Percentiles rank a stretch among this genome's conserved stretches.
These are phyloP conservation scores for Plenodomus tracheiphilus DNA, from an alignment of 2,329 filamentous ascomycete genomes.

Conservation along the genomic window DNA sequence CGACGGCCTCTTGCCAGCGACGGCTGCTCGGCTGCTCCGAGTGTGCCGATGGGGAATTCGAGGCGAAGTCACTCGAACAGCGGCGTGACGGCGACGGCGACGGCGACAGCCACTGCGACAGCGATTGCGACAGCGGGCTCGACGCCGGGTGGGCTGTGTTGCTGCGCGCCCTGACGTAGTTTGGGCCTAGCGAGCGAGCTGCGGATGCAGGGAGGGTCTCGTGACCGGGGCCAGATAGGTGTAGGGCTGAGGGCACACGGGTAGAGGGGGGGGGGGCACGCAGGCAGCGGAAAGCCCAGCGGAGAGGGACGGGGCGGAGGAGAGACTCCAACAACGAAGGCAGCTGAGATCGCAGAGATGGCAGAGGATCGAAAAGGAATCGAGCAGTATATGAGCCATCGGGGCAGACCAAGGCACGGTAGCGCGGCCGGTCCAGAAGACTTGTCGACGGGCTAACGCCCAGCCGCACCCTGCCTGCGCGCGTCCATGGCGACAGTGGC, in stretches of 20 bases:
- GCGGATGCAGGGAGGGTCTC: not conserved
- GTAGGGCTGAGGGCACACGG: constrained; percentile 2
- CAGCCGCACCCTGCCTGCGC: constrained; percentile 1
- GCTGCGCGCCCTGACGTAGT: constrained; percentile 3
- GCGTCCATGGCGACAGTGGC: constrained; percentile 5
- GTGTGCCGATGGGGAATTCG: not conserved
- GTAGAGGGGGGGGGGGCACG: not conserved
- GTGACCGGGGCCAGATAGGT: not conserved
- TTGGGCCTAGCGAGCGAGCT: not conserved
- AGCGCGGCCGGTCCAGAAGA: constrained; percentile 7
- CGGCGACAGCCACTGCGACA: no score
- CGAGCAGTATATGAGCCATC: not conserved
- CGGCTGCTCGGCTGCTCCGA: not conserved
- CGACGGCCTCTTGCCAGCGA: not conserved
- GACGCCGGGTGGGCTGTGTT: not conserved
- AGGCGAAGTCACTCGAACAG: constrained; percentile 3
- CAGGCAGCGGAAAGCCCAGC: constrained; percentile 5
- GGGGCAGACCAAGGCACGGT: constrained; percentile 2
- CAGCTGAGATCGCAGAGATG: constrained; percentile 6
- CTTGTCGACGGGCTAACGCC: constrained; percentile 5
- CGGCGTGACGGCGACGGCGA: no score
- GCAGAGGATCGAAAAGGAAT: not conserved
- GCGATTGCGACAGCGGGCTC: constrained; percentile 5
- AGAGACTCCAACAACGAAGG: constrained; percentile 2
- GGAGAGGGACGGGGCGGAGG: constrained; percentile 4